Conservation (phyloP, 805 yeast species). For the Barnettozyma salicaria region DNA sequence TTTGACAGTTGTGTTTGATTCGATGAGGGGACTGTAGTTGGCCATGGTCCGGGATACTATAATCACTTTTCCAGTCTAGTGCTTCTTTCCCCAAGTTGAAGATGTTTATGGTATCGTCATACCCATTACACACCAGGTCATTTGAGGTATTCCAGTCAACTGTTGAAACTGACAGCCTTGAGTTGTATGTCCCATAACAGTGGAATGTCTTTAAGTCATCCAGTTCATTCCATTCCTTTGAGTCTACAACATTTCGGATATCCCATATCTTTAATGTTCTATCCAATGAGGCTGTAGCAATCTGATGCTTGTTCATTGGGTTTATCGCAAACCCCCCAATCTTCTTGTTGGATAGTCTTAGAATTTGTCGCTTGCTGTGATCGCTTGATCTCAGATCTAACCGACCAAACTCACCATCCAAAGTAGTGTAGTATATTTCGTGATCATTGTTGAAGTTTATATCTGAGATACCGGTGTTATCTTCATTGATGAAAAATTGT, state of each 20-base stretch:
- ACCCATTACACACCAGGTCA: constrained; percentile 84
- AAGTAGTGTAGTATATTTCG: constrained; percentile 64
- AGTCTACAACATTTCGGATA: constrained; percentile 45
- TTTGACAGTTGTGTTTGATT: constrained; percentile 86
- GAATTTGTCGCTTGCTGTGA: constrained; percentile 25
- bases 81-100: constrained; percentile 45
- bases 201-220: constrained; percentile 33
- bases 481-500: constrained; percentile 55
- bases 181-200: constrained; percentile 52
- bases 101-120: constrained; percentile 76
- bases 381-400: constrained; percentile 56
- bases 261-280: constrained; percentile 86
- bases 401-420: constrained; percentile 73
- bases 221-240: constrained; percentile 53
- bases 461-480: constrained; percentile 68
- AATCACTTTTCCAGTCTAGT: constrained; percentile 17
- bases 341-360: constrained; percentile 76
- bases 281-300: constrained; percentile 88
- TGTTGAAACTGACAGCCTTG: constrained; percentile 75
- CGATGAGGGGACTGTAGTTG: constrained; percentile 55
- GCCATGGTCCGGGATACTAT: constrained; percentile 22
- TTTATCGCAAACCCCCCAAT: constrained; percentile 85
- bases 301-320: constrained; percentile 56
- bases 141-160: constrained; percentile 66
- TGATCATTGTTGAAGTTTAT: constrained; percentile 53